Evolutionary conservation across 1,139 yeast species (phyloP).

Genomic region (Spathaspora sp.): DNA sequence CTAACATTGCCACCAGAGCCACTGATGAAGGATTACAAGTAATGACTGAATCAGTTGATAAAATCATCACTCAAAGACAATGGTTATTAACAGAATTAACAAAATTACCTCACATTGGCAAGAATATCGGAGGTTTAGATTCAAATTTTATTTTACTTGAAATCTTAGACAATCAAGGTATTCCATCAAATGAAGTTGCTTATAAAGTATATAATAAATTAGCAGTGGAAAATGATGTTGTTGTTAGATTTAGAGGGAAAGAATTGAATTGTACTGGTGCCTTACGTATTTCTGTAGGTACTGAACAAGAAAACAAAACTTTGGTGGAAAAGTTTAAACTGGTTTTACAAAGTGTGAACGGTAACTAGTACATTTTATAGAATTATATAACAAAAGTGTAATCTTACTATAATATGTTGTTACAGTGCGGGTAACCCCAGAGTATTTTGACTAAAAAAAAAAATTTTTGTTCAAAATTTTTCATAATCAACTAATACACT

Average conservation of each 20-base stretch:
- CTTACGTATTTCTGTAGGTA: conserved; percentile 84
- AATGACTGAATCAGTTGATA: conserved; percentile 57
- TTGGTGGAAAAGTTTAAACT: conserved; percentile 52
- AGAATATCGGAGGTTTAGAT: conserved; percentile 81
- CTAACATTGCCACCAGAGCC: conserved; percentile 76
- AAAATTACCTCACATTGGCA: conserved; percentile 61
- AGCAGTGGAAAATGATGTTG: conserved; percentile 75
- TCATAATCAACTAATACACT: conserved; percentile 2
- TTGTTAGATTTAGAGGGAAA: conserved; percentile 85
- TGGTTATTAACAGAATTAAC: conserved; percentile 53
- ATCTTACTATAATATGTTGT: no score
- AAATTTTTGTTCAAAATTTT: conserved; percentile 2
- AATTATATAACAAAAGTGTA: no score
- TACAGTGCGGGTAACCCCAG: conserved; percentile 2
- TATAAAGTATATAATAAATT: conserved; percentile 59
- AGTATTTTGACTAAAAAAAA: not conserved
- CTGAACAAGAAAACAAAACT: conserved; percentile 64
- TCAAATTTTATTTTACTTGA: conserved; percentile 82
- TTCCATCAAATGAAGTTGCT: conserved; percentile 73
- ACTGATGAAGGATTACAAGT: conserved; percentile 55
- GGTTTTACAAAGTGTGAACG: conserved; percentile 8
- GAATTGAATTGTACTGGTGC: conserved; percentile 90
- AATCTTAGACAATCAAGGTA: conserved; percentile 58
- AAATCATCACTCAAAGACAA: conserved; percentile 55
- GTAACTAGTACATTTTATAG: not conserved